Base-by-base conservation (phyloP, 139 green algal genomes). In the Chlorella sp. region DNA sequence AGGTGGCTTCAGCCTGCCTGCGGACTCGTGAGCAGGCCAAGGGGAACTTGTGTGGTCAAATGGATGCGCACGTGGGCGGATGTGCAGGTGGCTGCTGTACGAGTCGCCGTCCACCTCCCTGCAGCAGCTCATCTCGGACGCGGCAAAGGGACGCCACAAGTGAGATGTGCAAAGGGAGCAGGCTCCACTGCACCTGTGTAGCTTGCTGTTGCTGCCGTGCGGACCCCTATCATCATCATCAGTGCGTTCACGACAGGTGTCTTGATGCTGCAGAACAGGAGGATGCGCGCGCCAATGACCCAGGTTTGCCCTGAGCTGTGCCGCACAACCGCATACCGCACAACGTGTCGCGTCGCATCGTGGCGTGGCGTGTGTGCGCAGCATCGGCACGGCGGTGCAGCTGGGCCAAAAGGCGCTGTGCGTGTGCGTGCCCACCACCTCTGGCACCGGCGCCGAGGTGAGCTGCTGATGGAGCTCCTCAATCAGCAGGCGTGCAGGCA, bases 341-440 rank as follows among this genome's bases (percentile, higher is more conserved):
- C 30, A 81, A 84, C n/a, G 73, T 55, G 42, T 55, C 42, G 17
- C 42, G 10, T 17, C 42, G 42, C 10, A 55, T 26, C 10, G 10
- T 55, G 42, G 42, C 10, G 42, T 17, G 42, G 42, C 10, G 42
- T 55, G 10, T 10, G 42, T 55, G 42, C 42, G 10, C 42, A 66
- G 33, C 60, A 26, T n/a, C n/a, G n/a, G n/a, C n/a, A n/a, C n/a
- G n/a, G n/a, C n/a, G n/a, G n/a, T n/a, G n/a, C n/a, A n/a, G n/a
- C n/a, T 67, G 61, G 61, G 61, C 61, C 33, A 6, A 26, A 27
- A 30, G 3, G 61, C 61, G n/a, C 61, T 67, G 3, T 34, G n/a
- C 75, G 71, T 91, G 1, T 78, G 61, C 63, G 83, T 88, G 63
- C 84, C 87, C 70, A 92, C 87, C 35, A 92, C 86, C 50, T 80